phyloP scores from a whole-genome alignment of 2,329 filamentous ascomycete genomes.

The Piedraia hortae region DNA sequence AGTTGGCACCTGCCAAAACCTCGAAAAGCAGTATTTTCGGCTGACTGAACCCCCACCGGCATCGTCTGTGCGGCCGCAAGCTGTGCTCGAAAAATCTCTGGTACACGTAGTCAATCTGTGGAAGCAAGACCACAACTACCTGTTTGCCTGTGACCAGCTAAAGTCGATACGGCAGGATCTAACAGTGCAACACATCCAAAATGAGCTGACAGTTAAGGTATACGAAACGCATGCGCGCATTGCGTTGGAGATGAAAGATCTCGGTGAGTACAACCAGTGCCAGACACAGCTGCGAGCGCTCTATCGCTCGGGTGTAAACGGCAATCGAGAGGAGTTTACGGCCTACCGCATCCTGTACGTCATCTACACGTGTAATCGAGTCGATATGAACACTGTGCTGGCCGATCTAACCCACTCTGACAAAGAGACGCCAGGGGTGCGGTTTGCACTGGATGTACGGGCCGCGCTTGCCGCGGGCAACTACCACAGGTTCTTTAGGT shows the following conservation, averaged over 20 bases:
- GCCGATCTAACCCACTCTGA: constrained; percentile 97
- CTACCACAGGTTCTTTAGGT: constrained; percentile 91
- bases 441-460: constrained; percentile 74
- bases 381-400: constrained; percentile 90
- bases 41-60: constrained; percentile 74
- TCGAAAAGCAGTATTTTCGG: constrained; percentile 89
- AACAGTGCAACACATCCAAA: constrained; percentile 90
- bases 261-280: constrained; percentile 99
- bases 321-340: constrained; percentile 85
- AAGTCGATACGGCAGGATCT: constrained; percentile 95
- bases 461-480: constrained; percentile 81
- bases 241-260: constrained; percentile 88
- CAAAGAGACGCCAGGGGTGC: constrained; percentile 58
- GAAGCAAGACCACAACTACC: constrained; percentile 79
- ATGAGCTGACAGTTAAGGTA: constrained; percentile 81
- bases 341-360: constrained; percentile 99
- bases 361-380: constrained; percentile 94
- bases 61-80: constrained; percentile 62
- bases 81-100: constrained; percentile 54
- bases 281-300: constrained; percentile 89
- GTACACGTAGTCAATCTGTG: constrained; percentile 84
- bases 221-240: constrained; percentile 97
- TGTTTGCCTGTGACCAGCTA: constrained; percentile 96
- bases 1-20: constrained; percentile 51
- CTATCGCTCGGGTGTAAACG: constrained; percentile 65